These are phyloP conservation scores for Aphelidium insulamus DNA, from an alignment of 371 early-diverging fungal species.

Conservation along the genomic window DNA sequence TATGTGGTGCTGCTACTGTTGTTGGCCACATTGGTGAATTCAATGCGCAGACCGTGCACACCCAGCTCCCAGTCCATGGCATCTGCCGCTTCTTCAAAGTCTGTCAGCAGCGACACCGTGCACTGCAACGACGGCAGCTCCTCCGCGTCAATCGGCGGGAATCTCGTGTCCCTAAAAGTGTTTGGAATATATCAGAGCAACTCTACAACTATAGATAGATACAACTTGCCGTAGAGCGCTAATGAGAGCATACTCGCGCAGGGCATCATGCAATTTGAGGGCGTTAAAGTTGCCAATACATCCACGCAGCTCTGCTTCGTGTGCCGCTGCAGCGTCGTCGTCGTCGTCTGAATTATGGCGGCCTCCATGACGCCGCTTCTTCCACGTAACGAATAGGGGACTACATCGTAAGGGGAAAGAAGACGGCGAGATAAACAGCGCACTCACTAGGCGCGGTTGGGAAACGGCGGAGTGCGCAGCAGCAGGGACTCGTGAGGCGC, in stretches of 20 bases:
- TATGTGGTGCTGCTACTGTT: slow-evolving; percentile 26
- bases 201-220: background rate
- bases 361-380: slow-evolving; percentile 6
- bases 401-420: too few species aligned
- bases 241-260: slow-evolving; percentile 60
- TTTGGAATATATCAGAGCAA: too few species aligned
- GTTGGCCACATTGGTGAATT: slow-evolving; percentile 26
- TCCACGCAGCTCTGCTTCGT: slow-evolving; percentile 41
- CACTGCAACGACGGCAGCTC: slow-evolving; percentile 45
- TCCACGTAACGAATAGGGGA: slow-evolving; percentile 79
- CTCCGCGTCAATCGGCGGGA: slow-evolving; percentile 36
- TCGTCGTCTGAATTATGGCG: background rate
- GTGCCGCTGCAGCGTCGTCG: slow-evolving; percentile 3
- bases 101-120: slow-evolving; percentile 54
- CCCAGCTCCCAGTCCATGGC: slow-evolving; percentile 81
- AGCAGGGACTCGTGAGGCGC: too few species aligned
- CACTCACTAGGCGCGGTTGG: too few species aligned
- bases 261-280: slow-evolving; percentile 36
- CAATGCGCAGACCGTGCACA: slow-evolving; percentile 75
- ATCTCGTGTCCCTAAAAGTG: slow-evolving; percentile 58
- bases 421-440: too few species aligned
- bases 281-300: slow-evolving; percentile 82
- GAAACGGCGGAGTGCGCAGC: too few species aligned
- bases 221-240: slow-evolving; percentile 20
- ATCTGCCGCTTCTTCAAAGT: slow-evolving; percentile 51